Conservation (phyloP, 2,329 filamentous ascomycete species). For the Akanthomyces uredinophilus region DNA sequence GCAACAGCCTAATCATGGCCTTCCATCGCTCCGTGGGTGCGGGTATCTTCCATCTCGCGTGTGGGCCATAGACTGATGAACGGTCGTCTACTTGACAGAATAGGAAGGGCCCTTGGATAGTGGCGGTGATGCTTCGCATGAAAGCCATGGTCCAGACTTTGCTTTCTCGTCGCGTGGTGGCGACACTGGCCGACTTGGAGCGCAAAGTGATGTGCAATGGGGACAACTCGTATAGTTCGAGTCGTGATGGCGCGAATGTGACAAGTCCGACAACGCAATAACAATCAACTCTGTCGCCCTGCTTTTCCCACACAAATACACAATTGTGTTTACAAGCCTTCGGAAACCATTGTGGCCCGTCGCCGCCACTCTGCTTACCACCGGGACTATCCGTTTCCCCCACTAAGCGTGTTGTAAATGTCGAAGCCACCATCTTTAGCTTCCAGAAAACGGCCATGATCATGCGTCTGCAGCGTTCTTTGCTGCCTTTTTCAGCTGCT, state of each 20-base stretch:
- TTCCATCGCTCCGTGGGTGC: not conserved
- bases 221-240: not conserved
- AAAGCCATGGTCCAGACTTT: not conserved
- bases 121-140: not conserved
- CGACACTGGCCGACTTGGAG: not conserved
- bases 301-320: not conserved
- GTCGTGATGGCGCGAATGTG: not conserved
- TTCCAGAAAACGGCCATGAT: not conserved
- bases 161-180: not conserved
- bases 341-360: not conserved
- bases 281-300: not conserved
- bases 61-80: not conserved
- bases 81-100: not conserved
- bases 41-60: slow-evolving; percentile 2
- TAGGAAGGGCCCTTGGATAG: not conserved
- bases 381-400: not conserved
- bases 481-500: not conserved
- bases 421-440: not conserved
- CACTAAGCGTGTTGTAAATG: not conserved
- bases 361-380: not conserved
- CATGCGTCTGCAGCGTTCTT: not conserved
- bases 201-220: not conserved
- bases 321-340: not conserved
- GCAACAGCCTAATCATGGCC: not conserved
- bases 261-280: not conserved